Base-by-base conservation (phyloP, 2,329 filamentous ascomycete genomes). In the Penicillium sp. region DNA sequence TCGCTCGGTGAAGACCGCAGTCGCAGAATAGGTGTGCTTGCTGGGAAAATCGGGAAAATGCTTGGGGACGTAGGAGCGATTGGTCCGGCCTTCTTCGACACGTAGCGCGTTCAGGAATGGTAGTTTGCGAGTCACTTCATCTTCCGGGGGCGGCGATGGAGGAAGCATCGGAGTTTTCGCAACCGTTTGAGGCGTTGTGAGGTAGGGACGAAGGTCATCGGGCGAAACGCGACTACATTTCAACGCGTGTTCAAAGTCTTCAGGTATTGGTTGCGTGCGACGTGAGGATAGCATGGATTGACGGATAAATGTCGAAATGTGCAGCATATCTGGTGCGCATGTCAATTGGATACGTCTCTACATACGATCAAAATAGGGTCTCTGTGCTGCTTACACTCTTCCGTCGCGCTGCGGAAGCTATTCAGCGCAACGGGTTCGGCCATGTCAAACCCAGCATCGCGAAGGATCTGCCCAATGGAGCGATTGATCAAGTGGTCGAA, bases 1-100 rank as follows among this genome's bases (percentile, higher is more conserved):
- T 42, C 79, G 71, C 26, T 73, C 60, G 1, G 74, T 72, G 44
- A 72, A 80, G 3, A 81, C 74, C 0, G 76, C 67, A 1, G 79
- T 81, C 16, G 72, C 62, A 48, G 73, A 73, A 64, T 78, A 84
- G 1, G 80, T 80, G 57, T 83, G 79, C 54, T 72, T 74, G 33
- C 77, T 77, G 6, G 80, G 80, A 27, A 81, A 74, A 14, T 70
- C 62, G 2, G 80, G 80, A 42, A 83, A 77, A 43, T 81, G 75
- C 33, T 64, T 62, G 1, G 78, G 77, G 40, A 81, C 75, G 55
- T 78, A 79, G 12, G 62, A 54, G 48, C 67, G 68, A 32, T 64
- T 68, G 30, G 66, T 64, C 30, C 69, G 66, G 37, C 73, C 67
- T 30, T 62, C 59, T 32, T 65, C 65, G 29, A 66, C 69, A 15